Base-by-base conservation (phyloP, 2,329 filamentous ascomycete genomes). In the Coniochaeta sp. region DNA sequence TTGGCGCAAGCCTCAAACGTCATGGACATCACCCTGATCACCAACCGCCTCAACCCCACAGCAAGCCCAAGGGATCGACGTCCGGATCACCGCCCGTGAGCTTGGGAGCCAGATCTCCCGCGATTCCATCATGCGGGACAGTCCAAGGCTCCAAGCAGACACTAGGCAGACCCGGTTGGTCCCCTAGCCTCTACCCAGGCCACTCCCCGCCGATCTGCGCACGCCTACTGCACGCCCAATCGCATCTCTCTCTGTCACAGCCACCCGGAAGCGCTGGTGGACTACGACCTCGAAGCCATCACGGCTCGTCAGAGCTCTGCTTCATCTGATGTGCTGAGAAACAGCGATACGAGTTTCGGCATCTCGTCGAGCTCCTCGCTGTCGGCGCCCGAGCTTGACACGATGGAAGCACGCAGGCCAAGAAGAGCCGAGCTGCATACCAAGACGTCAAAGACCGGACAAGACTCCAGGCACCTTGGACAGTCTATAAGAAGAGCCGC, bases 251-350 rank as follows among this genome's bases (percentile, higher is more conserved):
- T 4, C 22, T 19, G 5, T 36, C 58, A 32, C 28, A 30, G 19
- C 30, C 42, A 54, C 58, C 26, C 47, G 14, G 22, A 52, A 28
- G 5, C 22, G 3, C 42, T 14, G n/a, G 34, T 12, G 34, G 34
- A 36, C 42, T 47, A 24, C 24, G 24, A 17, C 10, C 22, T 52
- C 24, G 14, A 17, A 17, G 8, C 26, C 36, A 14, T 56, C 38
- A 54, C 47, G 34, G 28, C 54, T 57, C 60, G 62, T 65, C 62
- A 57, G 62, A 62, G 59, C 58, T 60, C 30, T 62, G 62, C 63
- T 64, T 65, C 63, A 65, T 62, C 63, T 62, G 62, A 64, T 64
- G 58, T 65, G 42, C 58, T 65, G 36, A 42, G 52, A 10, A 10
- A 30, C 47, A 19, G 9, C n/a, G 19, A 47, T 47, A 47, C 42